These are phyloP conservation scores for Trichophyton schoenleinii DNA, from an alignment of 2,329 filamentous ascomycete genomes.

Conservation along the genomic window DNA sequence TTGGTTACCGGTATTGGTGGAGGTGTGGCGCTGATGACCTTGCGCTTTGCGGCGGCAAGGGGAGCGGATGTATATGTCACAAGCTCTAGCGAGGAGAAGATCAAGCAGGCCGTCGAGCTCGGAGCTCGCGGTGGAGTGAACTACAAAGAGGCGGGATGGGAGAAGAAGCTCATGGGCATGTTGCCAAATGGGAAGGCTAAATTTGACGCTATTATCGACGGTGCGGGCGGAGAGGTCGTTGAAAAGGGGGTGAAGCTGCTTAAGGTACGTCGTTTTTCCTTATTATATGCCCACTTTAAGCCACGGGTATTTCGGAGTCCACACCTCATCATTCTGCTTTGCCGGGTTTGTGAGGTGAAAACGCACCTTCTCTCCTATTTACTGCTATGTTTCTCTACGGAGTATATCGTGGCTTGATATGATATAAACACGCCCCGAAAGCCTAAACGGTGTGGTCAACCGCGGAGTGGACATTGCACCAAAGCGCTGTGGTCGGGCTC, in stretches of 20 bases:
- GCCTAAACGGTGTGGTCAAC: background rate
- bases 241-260: conserved; percentile 54
- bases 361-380: background rate
- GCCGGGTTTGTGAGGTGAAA: background rate
- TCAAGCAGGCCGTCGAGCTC: conserved; percentile 54
- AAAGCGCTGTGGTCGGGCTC: background rate
- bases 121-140: conserved; percentile 72
- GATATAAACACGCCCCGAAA: background rate
- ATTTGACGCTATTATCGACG: conserved; percentile 77
- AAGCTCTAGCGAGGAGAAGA: conserved; percentile 60
- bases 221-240: conserved; percentile 78
- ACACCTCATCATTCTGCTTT: background rate
- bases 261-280: conserved; percentile 38
- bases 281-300: background rate
- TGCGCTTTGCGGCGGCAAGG: conserved; percentile 64
- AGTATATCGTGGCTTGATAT: background rate
- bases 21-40: conserved; percentile 70
- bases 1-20: conserved; percentile 86
- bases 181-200: conserved; percentile 53
- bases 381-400: background rate
- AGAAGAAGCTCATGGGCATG: conserved; percentile 52
- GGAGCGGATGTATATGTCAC: conserved; percentile 74
- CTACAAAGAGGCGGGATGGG: conserved; percentile 71
- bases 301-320: background rate
- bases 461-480: background rate